These are phyloP conservation scores for Annulohypoxylon bovei DNA, from an alignment of 495 filamentous ascomycete genomes.

Conservation along the genomic window DNA sequence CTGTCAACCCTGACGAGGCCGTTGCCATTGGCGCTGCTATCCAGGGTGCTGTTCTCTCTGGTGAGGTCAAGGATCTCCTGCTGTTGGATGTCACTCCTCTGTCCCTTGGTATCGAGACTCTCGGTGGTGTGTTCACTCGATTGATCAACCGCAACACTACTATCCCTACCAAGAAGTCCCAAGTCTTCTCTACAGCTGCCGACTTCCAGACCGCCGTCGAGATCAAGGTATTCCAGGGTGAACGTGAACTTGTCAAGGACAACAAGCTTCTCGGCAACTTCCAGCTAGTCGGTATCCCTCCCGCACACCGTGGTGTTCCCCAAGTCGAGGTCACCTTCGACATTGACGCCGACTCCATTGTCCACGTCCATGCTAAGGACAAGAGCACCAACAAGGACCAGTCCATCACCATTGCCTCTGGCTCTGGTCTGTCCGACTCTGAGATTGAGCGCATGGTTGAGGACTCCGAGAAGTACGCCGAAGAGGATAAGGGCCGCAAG, in stretches of 20 bases:
- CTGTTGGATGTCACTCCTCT: conserved; percentile 97
- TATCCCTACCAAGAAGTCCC: conserved; percentile 99
- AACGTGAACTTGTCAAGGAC: conserved; percentile 98
- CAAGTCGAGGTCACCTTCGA: conserved; percentile 99
- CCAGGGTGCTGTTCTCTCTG: conserved; percentile 95
- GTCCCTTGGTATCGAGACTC: conserved; percentile 99
- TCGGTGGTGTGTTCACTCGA: conserved; percentile 98
- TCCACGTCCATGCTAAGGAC: conserved; percentile 98
- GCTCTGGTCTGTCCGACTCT: conserved; percentile 92
- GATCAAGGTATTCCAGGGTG: conserved; percentile 99
- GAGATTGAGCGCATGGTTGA: conserved; percentile 98
- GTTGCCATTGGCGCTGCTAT: conserved; percentile 98
- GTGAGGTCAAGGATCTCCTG: conserved; percentile 96
- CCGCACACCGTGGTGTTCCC: conserved; percentile 96
- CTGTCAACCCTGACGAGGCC: conserved; percentile 99
- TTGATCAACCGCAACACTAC: conserved; percentile 99
- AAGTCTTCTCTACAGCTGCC: conserved; percentile 97
- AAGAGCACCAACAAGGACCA: conserved; percentile 99
- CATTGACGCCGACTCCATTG: conserved; percentile 98
- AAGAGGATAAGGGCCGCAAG: conserved; percentile 97
- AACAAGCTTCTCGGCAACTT: conserved; percentile 99
- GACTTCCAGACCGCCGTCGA: conserved; percentile 99
- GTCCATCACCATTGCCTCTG: conserved; percentile 98
- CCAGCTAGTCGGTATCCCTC: conserved; percentile 98
- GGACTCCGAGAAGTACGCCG: conserved; percentile 96